Evolutionary conservation across 345 rosid genomes (phyloP).

Genomic region (Capsella bursapastoris): DNA sequence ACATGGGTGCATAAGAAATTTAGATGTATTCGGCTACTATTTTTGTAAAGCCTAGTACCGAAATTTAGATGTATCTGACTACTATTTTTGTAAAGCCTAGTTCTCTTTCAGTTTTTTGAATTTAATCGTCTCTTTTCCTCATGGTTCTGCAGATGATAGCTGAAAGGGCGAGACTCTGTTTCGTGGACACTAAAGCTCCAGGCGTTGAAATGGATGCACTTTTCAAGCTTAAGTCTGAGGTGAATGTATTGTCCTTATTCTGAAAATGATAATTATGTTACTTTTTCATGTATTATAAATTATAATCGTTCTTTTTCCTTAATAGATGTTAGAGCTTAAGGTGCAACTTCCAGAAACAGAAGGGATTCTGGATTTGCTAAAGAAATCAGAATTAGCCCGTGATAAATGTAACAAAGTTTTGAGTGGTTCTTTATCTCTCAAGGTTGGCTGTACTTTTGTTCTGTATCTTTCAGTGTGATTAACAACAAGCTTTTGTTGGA

Average conservation of each 20-base stretch:
- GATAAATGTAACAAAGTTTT: conserved; percentile 58
- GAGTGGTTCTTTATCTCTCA: conserved; percentile 54
- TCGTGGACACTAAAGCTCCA: conserved; percentile 48
- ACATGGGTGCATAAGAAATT: not conserved
- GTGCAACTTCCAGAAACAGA: conserved; percentile 68
- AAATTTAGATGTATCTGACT: conserved; percentile 1
- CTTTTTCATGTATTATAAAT: conserved; percentile 22
- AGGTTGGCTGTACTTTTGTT: conserved; percentile 54
- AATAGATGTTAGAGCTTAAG: conserved; percentile 74
- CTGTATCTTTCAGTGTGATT: conserved; percentile 12
- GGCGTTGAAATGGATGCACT: conserved; percentile 62
- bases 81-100: not conserved
- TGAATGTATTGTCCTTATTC: conserved; percentile 39
- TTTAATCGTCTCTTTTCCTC: conserved; percentile 28
- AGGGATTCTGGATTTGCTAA: conserved; percentile 55
- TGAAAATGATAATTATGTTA: conserved; percentile 16
- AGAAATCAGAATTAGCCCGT: conserved; percentile 65
- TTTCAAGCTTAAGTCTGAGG: conserved; percentile 81
- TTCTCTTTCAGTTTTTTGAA: conserved; percentile 20
- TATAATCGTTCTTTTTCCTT: conserved; percentile 35
- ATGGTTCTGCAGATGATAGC: conserved; percentile 59
- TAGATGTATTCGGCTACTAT: not conserved
- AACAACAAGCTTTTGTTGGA: not conserved
- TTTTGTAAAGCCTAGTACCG: not conserved
- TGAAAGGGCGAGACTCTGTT: conserved; percentile 55